Evolutionary conservation across 2,329 filamentous ascomycete genomes (phyloP).

Genomic region (Arthrobotrys pseudoclavata): DNA sequence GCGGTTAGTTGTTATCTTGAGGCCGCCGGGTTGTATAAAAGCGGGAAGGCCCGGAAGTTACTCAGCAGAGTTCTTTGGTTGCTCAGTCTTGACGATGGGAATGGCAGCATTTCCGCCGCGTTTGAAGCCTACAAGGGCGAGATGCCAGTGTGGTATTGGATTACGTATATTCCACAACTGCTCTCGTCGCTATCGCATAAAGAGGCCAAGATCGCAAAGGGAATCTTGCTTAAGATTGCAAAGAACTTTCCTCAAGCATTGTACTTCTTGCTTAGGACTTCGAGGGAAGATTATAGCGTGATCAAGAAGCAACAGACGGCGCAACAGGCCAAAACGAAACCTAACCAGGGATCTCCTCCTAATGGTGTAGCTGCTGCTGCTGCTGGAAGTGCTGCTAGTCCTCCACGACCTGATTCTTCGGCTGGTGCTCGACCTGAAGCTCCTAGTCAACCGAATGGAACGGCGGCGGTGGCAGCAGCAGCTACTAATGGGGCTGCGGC

Average conservation of each 20-base stretch:
- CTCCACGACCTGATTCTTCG: slow-evolving; percentile 62
- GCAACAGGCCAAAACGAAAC: slow-evolving; percentile 76
- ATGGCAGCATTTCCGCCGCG: slow-evolving; percentile 83
- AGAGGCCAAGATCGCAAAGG: slow-evolving; percentile 87
- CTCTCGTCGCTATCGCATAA: slow-evolving; percentile 91
- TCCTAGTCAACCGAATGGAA: slow-evolving; percentile 60
- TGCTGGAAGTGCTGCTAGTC: slow-evolving; percentile 64
- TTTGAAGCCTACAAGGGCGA: slow-evolving; percentile 98
- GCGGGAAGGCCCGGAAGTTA: slow-evolving; percentile 92
- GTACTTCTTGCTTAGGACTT: slow-evolving; percentile 95
- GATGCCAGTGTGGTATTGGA: slow-evolving; percentile 99
- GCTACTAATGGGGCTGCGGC: slow-evolving; percentile 61
- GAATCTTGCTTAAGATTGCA: slow-evolving; percentile 90
- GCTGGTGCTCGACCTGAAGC: slow-evolving; percentile 62
- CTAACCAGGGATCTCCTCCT: slow-evolving; percentile 69
- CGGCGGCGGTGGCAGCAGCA: slow-evolving; percentile 5
- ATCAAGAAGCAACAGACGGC: slow-evolving; percentile 88
- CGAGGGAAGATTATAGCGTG: slow-evolving; percentile 89
- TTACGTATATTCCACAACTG: slow-evolving; percentile 97
- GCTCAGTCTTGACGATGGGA: slow-evolving; percentile 89
- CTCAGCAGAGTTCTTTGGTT: slow-evolving; percentile 95
- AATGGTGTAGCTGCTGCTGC: slow-evolving; percentile 67
- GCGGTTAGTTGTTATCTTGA: slow-evolving; percentile 96
- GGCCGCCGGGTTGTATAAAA: slow-evolving; percentile 96
- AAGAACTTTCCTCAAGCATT: slow-evolving; percentile 95